Conservation (phyloP, 345 rosid species). For the Linum lewisii region DNA sequence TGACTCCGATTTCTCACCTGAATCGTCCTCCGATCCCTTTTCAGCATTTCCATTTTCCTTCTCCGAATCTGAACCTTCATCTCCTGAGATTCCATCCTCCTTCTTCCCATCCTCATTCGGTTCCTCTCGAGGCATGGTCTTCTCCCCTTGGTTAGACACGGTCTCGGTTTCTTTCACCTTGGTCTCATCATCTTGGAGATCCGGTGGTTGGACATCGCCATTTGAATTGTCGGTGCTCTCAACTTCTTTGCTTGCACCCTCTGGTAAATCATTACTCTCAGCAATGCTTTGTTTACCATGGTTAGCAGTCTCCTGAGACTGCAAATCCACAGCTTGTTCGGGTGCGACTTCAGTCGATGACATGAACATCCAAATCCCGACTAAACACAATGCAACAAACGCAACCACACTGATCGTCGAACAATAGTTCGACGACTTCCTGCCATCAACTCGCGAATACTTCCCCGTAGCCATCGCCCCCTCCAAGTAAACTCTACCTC, state of each 20-base stretch:
- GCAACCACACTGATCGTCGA: conserved; percentile 5
- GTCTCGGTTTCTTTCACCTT: conserved; percentile 4
- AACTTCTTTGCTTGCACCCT: conserved; percentile 5
- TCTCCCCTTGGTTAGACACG: neutral
- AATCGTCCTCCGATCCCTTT: conserved; percentile 19
- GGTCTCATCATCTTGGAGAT: conserved; percentile 14
- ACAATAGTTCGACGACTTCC: conserved; percentile 3
- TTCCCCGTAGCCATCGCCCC: conserved; percentile 5
- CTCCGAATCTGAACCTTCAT: conserved; percentile 1
- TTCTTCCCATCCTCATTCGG: conserved; percentile 21
- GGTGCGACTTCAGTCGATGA: neutral
- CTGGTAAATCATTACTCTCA: conserved; percentile 4
- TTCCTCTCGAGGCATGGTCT: conserved; percentile 21
- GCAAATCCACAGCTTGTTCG: neutral
- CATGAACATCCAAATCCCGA: conserved; percentile 10
- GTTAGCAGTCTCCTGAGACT: neutral
- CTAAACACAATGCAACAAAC: conserved; percentile 2
- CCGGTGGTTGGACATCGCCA: conserved; percentile 10
- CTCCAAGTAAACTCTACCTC: neutral
- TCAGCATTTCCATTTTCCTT: conserved; percentile 5
- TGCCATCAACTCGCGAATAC: conserved; percentile 10
- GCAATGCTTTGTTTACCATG: neutral
- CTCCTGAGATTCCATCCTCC: conserved; percentile 12
- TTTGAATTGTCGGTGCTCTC: conserved; percentile 4
- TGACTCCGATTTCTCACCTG: conserved; percentile 15